Base-by-base conservation (phyloP, 305 asterid species). In the Rubia tinctorum region DNA sequence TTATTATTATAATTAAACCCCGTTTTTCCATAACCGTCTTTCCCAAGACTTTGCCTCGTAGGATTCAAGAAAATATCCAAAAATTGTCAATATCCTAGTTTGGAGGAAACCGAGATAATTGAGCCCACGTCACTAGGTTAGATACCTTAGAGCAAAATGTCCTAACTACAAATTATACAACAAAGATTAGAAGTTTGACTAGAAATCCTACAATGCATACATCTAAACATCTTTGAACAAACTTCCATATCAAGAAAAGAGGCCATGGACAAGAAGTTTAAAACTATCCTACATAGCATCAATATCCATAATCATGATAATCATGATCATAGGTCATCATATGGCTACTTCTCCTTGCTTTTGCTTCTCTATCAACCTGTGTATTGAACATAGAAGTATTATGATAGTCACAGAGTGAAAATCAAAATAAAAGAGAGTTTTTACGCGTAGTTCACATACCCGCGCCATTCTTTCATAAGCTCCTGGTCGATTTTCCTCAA, bases 341-440 rank as follows among this genome's bases (percentile, higher is more conserved):
- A 80, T 87, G 85, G 86, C 81, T 88, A 85, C 87, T 88, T 76
- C 96, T 75, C 82, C 94, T 87, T 73, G 66, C 77, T 81, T 96
- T 85, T 77, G 91, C 69, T 79, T 90, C 96, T 82, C 98, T 90
- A 79, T 90, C 96, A 77, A 93, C 89, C 96, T 90, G 79, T 72
- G 67, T 11, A 71, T 20, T 49, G 4, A 37, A 11, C 72, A 44
- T 23, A 27, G 8, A 68, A 45, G 10, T 42, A 40, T 65, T 65
- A 65, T 39, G 47, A 55, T 37, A 10, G 17, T 13, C 25, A 12
- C 20, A 62, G 68, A 39, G 9, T 58, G 34, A 66, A 18, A 27
- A 62, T 39, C 61, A 66, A 5, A 43, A 7, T 6, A 0, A n/a
- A 43, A 45, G n/a, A 34, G 20, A 39, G 12, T 11, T 17, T 65